Percentiles rank a stretch among this genome's conserved stretches.
These are phyloP conservation scores for Pyrus hybrid DNA, from an alignment of 331 rosid genomes.

Conservation along the genomic window DNA sequence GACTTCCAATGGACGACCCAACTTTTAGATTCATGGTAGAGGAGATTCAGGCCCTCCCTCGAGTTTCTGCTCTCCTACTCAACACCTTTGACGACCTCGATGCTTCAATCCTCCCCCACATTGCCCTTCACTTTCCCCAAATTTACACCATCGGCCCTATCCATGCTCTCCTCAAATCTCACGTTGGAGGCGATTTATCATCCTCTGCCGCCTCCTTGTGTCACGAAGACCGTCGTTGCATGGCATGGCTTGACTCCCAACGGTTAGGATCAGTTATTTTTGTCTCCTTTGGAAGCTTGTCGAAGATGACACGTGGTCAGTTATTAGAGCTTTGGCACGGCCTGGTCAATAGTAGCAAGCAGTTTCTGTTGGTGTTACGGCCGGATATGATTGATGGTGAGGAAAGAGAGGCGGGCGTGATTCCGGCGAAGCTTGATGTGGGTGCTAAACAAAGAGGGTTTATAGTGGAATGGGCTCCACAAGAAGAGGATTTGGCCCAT, in stretches of 20 bases:
- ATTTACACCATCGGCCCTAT: constrained; percentile 24
- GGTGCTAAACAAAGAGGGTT: constrained; percentile 1
- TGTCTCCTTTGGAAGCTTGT: constrained; percentile 7
- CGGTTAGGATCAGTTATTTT: neutral
- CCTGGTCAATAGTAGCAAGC: neutral
- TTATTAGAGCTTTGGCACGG: constrained; percentile 14
- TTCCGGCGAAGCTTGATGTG: neutral
- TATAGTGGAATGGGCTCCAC: constrained; percentile 1
- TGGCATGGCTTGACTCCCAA: constrained; percentile 1
- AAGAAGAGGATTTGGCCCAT: neutral
- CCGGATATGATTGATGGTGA: neutral
- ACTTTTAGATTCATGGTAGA: neutral
- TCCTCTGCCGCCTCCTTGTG: neutral
- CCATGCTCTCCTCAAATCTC: constrained; percentile 11
- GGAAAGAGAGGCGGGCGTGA: neutral
- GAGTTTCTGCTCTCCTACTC: neutral
- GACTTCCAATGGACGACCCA: neutral
- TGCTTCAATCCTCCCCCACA: neutral
- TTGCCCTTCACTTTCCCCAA: neutral
- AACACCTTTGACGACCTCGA: neutral
- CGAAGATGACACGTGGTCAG: neutral
- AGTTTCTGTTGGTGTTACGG: neutral
- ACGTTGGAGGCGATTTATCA: neutral
- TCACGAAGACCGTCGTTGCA: neutral
- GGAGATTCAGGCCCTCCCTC: neutral